Evolutionary conservation across 202 grass and related monocot species (phyloP).

Genomic region (Zoysia matrella): DNA sequence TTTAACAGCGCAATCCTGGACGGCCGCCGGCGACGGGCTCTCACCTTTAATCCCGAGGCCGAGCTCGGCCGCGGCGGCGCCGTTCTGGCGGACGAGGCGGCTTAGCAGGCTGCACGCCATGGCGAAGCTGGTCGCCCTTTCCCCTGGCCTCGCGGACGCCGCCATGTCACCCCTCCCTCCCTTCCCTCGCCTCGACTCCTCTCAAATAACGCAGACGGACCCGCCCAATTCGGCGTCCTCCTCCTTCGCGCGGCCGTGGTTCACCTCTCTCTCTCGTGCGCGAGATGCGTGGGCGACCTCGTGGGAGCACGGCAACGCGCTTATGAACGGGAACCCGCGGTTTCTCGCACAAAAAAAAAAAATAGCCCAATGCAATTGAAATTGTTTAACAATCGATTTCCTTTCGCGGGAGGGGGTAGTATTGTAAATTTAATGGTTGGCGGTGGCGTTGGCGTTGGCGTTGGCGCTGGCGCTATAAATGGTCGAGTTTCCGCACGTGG

Average conservation of each 20-base stretch:
- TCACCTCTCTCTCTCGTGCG: not conserved
- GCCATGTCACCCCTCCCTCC: constrained; percentile 37
- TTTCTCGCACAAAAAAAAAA: constrained; percentile 3
- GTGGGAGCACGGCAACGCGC: not conserved
- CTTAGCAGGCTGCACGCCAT: constrained; percentile 82
- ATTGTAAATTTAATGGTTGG: not conserved
- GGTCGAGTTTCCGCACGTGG: constrained; percentile 39
- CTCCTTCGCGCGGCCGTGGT: not conserved
- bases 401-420: not conserved
- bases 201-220: constrained; percentile 9
- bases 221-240: not conserved
- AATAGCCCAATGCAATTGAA: not conserved
- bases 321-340: constrained; percentile 33
- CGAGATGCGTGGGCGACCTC: too few species aligned
- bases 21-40: not conserved
- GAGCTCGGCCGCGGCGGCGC: constrained; percentile 59
- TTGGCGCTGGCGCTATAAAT: not conserved
- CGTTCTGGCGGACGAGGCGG: constrained; percentile 79
- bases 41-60: constrained; percentile 59
- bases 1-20: not conserved
- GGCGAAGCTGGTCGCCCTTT: constrained; percentile 78
- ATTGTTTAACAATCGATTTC: not conserved
- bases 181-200: not conserved
- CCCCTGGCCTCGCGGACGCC: constrained; percentile 59
- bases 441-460: too few species aligned